Evolutionary conservation across 1,284 basidiomycete genomes (phyloP), one percentile per base, ranked within the genome.

Genomic region (Cryptococcus maquisensis): DNA sequence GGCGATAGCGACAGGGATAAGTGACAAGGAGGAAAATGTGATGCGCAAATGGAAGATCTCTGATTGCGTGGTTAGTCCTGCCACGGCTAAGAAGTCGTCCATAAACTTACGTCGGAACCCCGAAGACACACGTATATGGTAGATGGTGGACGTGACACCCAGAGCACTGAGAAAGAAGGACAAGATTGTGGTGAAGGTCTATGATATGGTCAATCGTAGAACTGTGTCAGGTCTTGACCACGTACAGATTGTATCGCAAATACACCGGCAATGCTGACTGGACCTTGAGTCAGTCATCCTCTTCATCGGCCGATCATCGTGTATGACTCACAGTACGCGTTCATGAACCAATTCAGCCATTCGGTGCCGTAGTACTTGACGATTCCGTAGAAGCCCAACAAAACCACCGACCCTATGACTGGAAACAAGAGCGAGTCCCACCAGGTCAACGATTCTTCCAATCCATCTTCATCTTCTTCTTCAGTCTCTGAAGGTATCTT

Each of bases 281-380:
- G 9, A 15, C 16, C 13, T 21, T 10, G 13, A 12, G 16, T 37
- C 20, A 23, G 26, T 41, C 12, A 26, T 35, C 4, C 3, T 21
- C 16, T 9, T 26, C 18, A 44, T 23, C 23, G 23, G 3, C 8
- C 7, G 16, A 44, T 23, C 83, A 80, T n/a, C n/a, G n/a, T n/a
- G n/a, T n/a, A n/a, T n/a, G 62, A 90, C 72, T 66, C 56, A 76
- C 73, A 90, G 68, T 92, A 92, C 79, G 84, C 84, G 1, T 74
- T 75, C 26, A 79, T 52, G 21, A 75, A n/a, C 81, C 68, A 52
- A 58, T 74, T 74, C 60, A 96, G 85, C 86, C 88, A 90, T 63
- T 85, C 83, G 64, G 82, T 84, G 40, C 89, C 88, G 42, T 90
- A 75, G 69, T 86, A 93, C 68, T 85, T 72, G 50, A 76, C 58